Conservation (phyloP, 257 asterid species). For the Scutellaria galericulata region DNA sequence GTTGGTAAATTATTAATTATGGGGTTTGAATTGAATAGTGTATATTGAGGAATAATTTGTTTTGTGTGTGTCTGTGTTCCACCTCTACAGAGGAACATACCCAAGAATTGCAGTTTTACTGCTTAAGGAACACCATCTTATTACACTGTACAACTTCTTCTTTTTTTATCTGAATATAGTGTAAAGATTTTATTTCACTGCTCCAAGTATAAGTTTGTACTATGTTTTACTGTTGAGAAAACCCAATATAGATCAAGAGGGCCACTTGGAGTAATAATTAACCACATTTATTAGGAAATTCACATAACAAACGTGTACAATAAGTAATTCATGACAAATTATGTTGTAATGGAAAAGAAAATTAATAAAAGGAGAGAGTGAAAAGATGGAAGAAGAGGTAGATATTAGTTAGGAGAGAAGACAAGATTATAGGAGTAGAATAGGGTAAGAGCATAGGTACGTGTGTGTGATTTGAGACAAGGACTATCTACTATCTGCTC, state of each 20-base stretch:
- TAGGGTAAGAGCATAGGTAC: conserved; percentile 13
- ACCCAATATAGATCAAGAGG: conserved; percentile 6
- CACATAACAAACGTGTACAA: no score
- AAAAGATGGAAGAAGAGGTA: neutral
- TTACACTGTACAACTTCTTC: neutral
- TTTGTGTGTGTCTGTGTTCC: neutral
- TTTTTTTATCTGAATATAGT: neutral
- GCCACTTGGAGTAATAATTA: no score
- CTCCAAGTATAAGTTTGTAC: neutral
- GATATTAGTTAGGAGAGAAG: conserved; percentile 22
- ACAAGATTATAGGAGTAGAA: neutral
- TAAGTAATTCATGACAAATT: no score
- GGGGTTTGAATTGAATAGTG: neutral
- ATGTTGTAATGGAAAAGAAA: neutral
- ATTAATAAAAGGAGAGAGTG: no score
- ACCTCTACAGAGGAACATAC: conserved; percentile 2
- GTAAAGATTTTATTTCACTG: conserved; percentile 18
- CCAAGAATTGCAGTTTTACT: conserved; percentile 22
- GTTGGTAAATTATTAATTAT: conserved; percentile 11
- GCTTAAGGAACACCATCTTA: conserved; percentile 4
- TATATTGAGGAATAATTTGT: neutral
- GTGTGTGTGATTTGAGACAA: no score
- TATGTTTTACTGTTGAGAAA: neutral
- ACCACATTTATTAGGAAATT: no score
- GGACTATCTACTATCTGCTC: conserved; percentile 49